Evolutionary conservation across 1,284 basidiomycete species (phyloP).

Genomic region (Coniferiporia weirii): DNA sequence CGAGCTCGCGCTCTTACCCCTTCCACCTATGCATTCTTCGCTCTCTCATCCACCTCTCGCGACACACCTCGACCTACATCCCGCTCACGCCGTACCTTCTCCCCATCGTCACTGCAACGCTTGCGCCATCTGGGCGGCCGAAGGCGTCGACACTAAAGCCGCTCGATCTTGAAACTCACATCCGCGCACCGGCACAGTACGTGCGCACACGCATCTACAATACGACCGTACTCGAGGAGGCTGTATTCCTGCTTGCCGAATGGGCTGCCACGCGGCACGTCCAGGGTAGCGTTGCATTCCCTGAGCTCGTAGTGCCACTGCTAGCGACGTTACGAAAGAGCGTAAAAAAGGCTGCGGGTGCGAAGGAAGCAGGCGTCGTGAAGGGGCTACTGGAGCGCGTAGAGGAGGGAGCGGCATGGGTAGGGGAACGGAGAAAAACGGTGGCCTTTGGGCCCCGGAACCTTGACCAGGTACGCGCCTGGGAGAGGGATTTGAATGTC

Average conservation of each 20-base stretch:
- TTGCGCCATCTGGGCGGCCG: slow-evolving; percentile 67
- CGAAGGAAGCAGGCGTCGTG: slow-evolving; percentile 55
- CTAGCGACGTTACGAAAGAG: slow-evolving; percentile 64
- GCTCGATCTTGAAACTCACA: slow-evolving; percentile 82
- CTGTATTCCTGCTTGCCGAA: slow-evolving; percentile 74
- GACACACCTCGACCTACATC: slow-evolving; percentile 83
- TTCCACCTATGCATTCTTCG: slow-evolving; percentile 73
- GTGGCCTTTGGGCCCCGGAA: slow-evolving; percentile 74
- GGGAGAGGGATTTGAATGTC: slow-evolving; percentile 59
- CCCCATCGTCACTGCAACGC: slow-evolving; percentile 78
- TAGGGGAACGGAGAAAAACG: slow-evolving; percentile 61
- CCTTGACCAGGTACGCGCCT: slow-evolving; percentile 62
- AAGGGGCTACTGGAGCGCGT: slow-evolving; percentile 80
- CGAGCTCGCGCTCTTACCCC: slow-evolving; percentile 76
- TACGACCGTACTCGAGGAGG: slow-evolving; percentile 83
- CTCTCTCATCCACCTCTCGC: slow-evolving; percentile 67
- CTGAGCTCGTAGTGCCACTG: slow-evolving; percentile 87
- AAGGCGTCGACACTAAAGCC: slow-evolving; percentile 89
- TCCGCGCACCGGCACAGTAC: slow-evolving; percentile 88
- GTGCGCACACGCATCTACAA: slow-evolving; percentile 84
- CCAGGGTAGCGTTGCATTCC: slow-evolving; percentile 85
- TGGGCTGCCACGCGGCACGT: slow-evolving; percentile 63
- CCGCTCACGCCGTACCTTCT: slow-evolving; percentile 86
- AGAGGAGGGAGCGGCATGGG: slow-evolving; percentile 78
- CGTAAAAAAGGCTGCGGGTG: slow-evolving; percentile 53